phyloP scores from a whole-genome alignment of 1,284 basidiomycete genomes.

The Sanghuangporus baumii region DNA sequence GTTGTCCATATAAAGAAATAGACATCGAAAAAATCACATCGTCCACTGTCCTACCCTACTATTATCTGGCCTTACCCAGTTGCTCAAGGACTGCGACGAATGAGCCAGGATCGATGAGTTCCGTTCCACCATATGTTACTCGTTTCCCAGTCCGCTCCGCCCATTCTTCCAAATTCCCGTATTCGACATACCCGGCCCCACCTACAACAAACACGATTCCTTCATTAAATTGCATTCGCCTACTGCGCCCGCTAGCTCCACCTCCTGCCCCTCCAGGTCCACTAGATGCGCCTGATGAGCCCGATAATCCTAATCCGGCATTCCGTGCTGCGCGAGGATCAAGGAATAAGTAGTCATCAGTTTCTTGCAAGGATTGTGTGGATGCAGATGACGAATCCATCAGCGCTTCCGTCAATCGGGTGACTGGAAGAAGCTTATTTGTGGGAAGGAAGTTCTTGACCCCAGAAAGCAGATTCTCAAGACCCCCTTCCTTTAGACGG shows the following conservation, averaged over 20 bases:
- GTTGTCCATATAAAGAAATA: not conserved
- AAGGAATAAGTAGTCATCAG: constrained; percentile 93
- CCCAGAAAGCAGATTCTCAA: constrained; percentile 94
- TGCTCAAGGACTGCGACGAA: constrained; percentile 71
- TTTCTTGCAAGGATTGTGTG: constrained; percentile 90
- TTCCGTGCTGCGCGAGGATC: constrained; percentile 80
- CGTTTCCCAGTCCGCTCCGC: constrained; percentile 72
- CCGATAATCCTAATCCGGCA: constrained; percentile 44
- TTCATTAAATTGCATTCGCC: constrained; percentile 82
- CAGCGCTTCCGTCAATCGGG: constrained; percentile 88
- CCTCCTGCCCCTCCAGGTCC: constrained; percentile 26
- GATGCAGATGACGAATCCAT: constrained; percentile 95
- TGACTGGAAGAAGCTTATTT: constrained; percentile 90
- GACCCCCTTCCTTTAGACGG: constrained; percentile 87
- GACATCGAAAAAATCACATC: not conserved
- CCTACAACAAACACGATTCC: constrained; percentile 94
- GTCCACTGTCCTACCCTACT: not conserved
- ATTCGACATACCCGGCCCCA: constrained; percentile 96
- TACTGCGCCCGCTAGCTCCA: constrained; percentile 41
- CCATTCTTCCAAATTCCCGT: constrained; percentile 94
- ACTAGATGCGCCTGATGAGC: constrained; percentile 36
- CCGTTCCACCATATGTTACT: constrained; percentile 94
- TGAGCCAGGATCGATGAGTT: constrained; percentile 85
- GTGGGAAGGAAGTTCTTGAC: constrained; percentile 98
- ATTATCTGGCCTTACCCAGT: constrained; percentile 44